These are phyloP conservation scores for Claviceps sp. DNA, from an alignment of 2,329 filamentous ascomycete species.

Conservation along the genomic window DNA sequence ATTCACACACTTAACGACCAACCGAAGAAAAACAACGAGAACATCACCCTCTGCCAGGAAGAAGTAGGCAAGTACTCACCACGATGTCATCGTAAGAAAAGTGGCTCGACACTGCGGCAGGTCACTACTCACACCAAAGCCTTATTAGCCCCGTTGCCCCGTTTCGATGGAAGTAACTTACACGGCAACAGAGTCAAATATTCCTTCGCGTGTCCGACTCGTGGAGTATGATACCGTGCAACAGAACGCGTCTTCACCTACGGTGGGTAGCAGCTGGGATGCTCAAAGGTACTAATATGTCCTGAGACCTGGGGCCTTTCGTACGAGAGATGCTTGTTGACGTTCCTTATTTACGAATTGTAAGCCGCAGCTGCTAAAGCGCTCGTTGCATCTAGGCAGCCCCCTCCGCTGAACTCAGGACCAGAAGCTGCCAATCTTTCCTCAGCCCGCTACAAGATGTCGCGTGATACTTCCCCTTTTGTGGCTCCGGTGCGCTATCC, in stretches of 20 bases:
- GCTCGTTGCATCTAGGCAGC: conserved; percentile 32
- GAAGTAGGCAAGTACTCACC: background rate
- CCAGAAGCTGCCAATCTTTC: conserved; percentile 83
- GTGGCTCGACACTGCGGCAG: background rate
- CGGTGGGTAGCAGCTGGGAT: conserved; percentile 32
- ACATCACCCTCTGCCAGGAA: background rate
- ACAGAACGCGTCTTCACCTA: background rate
- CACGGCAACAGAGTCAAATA: background rate
- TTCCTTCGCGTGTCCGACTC: background rate
- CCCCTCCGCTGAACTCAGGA: conserved; percentile 51
- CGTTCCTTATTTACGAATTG: background rate
- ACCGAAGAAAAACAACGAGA: background rate
- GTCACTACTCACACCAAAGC: background rate
- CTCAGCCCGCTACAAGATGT: conserved; percentile 69
- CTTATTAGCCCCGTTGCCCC: background rate
- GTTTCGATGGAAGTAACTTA: background rate
- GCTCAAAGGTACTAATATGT: conserved; percentile 33
- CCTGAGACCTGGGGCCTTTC: background rate
- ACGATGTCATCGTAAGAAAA: background rate
- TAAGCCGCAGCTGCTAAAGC: conserved; percentile 3
- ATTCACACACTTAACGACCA: background rate
- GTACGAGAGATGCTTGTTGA: background rate
- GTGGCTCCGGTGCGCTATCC: conserved; percentile 65
- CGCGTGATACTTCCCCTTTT: conserved; percentile 59
- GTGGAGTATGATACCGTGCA: background rate